Percentiles rank a stretch among this genome's conserved stretches.
Conservation (phyloP, 768 basidiomycete species). For the Tricholoma hemisulphureum region DNA sequence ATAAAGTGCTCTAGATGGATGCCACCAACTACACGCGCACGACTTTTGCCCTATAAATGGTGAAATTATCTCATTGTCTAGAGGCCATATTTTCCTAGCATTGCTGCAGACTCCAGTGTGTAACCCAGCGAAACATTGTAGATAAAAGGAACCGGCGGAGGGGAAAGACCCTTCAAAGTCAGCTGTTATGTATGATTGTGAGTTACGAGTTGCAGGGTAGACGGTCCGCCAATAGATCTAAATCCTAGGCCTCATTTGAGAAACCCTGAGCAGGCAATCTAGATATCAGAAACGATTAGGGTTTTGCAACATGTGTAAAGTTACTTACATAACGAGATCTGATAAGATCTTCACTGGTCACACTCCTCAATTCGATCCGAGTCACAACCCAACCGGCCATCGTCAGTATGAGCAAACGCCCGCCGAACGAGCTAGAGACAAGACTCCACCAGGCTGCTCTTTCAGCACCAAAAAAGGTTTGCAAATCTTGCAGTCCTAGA, state of each 20-base stretch:
- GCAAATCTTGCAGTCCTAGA: not conserved
- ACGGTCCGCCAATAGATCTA: not conserved
- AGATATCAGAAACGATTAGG: not conserved
- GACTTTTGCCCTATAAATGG: not conserved
- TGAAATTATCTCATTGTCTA: not conserved
- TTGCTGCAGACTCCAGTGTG: not conserved
- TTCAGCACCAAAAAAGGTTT: constrained; percentile 46
- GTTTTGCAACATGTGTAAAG: not conserved
- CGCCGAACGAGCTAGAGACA: constrained; percentile 59
- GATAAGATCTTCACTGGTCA: not conserved
- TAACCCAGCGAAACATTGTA: not conserved
- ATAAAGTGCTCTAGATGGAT: not conserved
- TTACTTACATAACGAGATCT: too few relatives aligned
- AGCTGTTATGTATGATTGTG: not conserved
- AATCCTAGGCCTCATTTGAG: not conserved
- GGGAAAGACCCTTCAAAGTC: not conserved
- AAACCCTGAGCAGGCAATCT: not conserved
- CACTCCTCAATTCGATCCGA: too few relatives aligned
- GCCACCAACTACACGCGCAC: not conserved
- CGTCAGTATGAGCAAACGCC: constrained; percentile 50
- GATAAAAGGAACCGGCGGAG: not conserved
- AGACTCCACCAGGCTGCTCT: constrained; percentile 62
- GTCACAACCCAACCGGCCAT: not conserved
- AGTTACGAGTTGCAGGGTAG: not conserved
- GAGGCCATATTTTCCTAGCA: not conserved